phyloP scores from a whole-genome alignment of 164 flowering plant species.

The Liquidambar formosana region DNA sequence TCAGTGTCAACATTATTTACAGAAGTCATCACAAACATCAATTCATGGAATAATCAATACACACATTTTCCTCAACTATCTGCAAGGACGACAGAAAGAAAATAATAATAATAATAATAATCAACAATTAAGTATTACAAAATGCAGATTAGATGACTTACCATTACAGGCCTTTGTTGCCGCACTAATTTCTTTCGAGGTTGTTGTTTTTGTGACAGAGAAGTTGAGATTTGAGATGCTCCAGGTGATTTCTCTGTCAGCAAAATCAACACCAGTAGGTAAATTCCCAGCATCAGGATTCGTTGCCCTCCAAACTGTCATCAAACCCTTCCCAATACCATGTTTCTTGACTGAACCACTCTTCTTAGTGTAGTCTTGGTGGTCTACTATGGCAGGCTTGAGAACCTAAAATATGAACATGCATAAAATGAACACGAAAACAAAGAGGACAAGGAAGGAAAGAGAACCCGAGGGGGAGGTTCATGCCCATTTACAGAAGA shows the following conservation, averaged over 20 bases:
- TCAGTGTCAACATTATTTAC: constrained; percentile 8
- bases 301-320: constrained; percentile 64
- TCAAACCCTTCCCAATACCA: constrained; percentile 85
- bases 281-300: constrained; percentile 46
- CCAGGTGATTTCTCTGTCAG: constrained; percentile 14
- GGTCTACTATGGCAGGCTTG: constrained; percentile 12
- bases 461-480: not conserved
- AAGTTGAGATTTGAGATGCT: constrained; percentile 12
- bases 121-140: not conserved
- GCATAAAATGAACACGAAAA: not conserved
- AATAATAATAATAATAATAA: too few species aligned
- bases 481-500: not conserved
- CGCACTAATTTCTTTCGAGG: constrained; percentile 24
- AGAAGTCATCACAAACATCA: not conserved
- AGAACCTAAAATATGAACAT: constrained; percentile 29
- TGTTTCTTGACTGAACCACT: constrained; percentile 43
- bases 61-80: not conserved
- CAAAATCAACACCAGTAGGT: constrained; percentile 38
- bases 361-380: constrained; percentile 19
- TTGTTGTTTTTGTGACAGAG: constrained; percentile 15
- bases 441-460: not conserved
- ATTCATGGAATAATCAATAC: not conserved
- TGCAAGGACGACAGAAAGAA: not conserved
- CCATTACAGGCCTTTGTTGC: constrained; percentile 34
- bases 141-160: constrained; percentile 18